Percentiles rank a stretch among this genome's conserved stretches.
Conservation (phyloP, 495 filamentous ascomycete genomes). For the Penicillium chermesinum region DNA sequence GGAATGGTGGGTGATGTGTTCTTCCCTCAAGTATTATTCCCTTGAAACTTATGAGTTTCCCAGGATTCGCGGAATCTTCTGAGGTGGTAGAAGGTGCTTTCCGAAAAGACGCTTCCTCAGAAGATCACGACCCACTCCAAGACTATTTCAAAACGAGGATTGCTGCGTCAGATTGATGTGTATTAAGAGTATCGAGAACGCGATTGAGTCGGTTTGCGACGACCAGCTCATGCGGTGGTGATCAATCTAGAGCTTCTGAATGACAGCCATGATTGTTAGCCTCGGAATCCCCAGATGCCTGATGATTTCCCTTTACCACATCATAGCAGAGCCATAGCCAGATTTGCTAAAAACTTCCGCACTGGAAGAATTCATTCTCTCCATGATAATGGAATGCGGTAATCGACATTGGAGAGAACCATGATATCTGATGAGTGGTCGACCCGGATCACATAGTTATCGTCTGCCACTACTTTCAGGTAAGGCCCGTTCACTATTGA, state of each 20-base stretch:
- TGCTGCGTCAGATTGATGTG: constrained; percentile 43
- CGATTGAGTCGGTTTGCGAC: constrained; percentile 35
- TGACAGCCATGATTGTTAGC: constrained; percentile 20
- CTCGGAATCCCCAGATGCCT: background rate
- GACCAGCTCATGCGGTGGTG: constrained; percentile 10
- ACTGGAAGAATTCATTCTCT: constrained; percentile 15
- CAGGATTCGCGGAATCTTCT: constrained; percentile 35
- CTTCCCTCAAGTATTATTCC: constrained; percentile 32
- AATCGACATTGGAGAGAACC: constrained; percentile 26
- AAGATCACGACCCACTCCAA: constrained; percentile 14
- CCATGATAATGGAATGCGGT: constrained; percentile 32
- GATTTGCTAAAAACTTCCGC: constrained; percentile 29
- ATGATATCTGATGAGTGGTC: constrained; percentile 50
- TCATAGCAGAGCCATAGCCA: constrained; percentile 17
- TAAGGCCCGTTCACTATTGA: constrained; percentile 52
- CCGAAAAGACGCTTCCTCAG: constrained; percentile 45
- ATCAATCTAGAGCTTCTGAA: constrained; percentile 23
- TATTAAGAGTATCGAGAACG: constrained; percentile 40
- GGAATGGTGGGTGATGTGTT: constrained; percentile 23
- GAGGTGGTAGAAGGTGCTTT: constrained; percentile 45
- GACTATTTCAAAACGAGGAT: constrained; percentile 36
- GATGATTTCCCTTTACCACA: constrained; percentile 16
- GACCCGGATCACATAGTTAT: constrained; percentile 40
- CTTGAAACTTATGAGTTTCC: constrained; percentile 29
- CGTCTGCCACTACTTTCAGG: constrained; percentile 34